Base-by-base conservation (phyloP, 78 protist genomes). In the Dictyostelium firmibasis region DNA sequence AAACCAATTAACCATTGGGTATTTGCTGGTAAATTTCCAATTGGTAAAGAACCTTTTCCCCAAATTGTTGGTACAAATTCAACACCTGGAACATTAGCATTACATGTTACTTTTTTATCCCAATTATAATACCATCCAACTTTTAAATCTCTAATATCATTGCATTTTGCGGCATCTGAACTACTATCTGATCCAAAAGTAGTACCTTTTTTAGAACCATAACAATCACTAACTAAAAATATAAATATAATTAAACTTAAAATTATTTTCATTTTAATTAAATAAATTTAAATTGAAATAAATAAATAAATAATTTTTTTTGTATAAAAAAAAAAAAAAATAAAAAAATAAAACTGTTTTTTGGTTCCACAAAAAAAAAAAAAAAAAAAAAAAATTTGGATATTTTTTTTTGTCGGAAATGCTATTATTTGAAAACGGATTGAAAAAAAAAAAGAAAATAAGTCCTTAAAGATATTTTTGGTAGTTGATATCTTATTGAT, bases 111-210 rank as follows among this genome's bases (percentile, higher is more conserved):
- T 29, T 69, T 4, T 25, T 14, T 41, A 44, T 70, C 91, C 91
- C 91, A 84, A 44, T 84, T 84, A 43, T 84, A 84, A 38, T 84
- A 84, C 91, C 91, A 84, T 7, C 25, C 27, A 16, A 64, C 91
- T 25, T 84, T 84, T 67, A 84, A 70, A n/a, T 64, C 50, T 13
- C 7, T 29, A 11, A 84, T 25, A 27, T 64, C 79, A 4, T 10
- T 44, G 31, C 91, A 84, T 16, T 27, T 84, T 2, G 41, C 62
- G 0, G 0, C 1, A 13, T 84, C 81, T 27, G n/a, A 10, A 2
- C 8, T 23, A 2, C 23, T 18, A 43, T 84, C 91, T 10, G 29
- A 4, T 9, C 91, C 91, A 38, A 33, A 84, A 1, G 91, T 84
- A 20, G 53, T 47, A 44, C 91, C 91, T 29, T 84, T 84, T 60